These are phyloP conservation scores for Asparagopsis taxiformis DNA, from an alignment of 31 red algal genomes.

Conservation along the genomic window DNA sequence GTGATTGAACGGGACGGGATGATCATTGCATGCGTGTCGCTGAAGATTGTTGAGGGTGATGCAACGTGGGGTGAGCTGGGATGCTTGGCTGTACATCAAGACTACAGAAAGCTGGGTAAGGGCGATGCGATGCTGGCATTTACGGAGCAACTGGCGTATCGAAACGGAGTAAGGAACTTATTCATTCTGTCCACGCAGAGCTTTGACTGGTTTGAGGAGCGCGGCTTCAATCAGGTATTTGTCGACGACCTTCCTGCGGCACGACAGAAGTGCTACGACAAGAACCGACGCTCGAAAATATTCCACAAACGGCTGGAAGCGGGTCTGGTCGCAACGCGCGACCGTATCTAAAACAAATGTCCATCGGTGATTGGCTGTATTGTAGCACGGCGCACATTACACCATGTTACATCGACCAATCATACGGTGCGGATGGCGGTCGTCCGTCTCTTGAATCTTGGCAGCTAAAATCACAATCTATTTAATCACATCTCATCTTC, in stretches of 20 bases:
- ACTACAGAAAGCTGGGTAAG: constrained; percentile 93
- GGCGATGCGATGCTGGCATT: constrained; percentile 94
- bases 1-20: constrained; percentile 98
- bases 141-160: constrained; percentile 77
- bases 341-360: background rate
- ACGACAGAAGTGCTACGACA: constrained; percentile 69
- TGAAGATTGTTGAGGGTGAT: constrained; percentile 64
- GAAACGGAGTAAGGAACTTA: constrained; percentile 76
- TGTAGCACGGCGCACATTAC: too few species aligned
- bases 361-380: too few species aligned
- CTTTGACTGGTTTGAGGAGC: constrained; percentile 97
- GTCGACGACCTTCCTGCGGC: constrained; percentile 75
- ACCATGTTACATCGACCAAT: too few species aligned
- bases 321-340: background rate
- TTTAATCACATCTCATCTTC: too few species aligned
- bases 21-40: constrained; percentile 92
- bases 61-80: constrained; percentile 79
- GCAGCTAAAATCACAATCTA: too few species aligned
- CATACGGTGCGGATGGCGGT: too few species aligned
- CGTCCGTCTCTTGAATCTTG: too few species aligned
- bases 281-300: constrained; percentile 74
- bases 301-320: constrained; percentile 82
- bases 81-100: constrained; percentile 81
- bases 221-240: constrained; percentile 74
- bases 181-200: constrained; percentile 92